phyloP scores from a whole-genome alignment of 1,284 basidiomycete species.

The Malassezia yamatoensis region DNA sequence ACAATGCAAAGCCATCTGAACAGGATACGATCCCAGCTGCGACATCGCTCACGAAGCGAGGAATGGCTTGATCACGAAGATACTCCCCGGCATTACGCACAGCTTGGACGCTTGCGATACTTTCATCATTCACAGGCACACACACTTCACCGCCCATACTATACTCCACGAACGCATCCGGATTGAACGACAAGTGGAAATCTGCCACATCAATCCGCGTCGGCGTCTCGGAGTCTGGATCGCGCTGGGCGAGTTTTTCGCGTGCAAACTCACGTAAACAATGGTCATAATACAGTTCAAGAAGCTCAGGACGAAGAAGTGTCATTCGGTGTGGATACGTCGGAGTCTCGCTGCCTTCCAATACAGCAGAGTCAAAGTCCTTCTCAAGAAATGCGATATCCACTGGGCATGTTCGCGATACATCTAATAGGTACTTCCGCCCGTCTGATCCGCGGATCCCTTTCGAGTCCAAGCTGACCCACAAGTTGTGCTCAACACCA shows the following conservation, averaged over 20 bases:
- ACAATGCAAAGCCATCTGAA: conserved; percentile 53
- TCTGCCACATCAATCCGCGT: conserved; percentile 43
- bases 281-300: conserved; percentile 54
- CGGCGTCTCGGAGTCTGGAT: conserved; percentile 19
- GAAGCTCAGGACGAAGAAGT: conserved; percentile 55
- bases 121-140: conserved; percentile 50
- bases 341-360: conserved; percentile 29
- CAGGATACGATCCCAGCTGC: conserved; percentile 50
- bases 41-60: conserved; percentile 51
- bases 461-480: conserved; percentile 55
- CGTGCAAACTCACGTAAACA: conserved; percentile 54
- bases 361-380: conserved; percentile 48
- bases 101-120: conserved; percentile 52
- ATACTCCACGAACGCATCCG: conserved; percentile 54
- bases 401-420: conserved; percentile 53
- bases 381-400: conserved; percentile 56
- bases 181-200: conserved; percentile 55
- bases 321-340: conserved; percentile 54
- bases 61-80: conserved; percentile 52
- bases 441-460: conserved; percentile 55
- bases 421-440: conserved; percentile 54
- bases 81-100: conserved; percentile 54
- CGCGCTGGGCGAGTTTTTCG: conserved; percentile 47
- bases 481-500: conserved; percentile 51
- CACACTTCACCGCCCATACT: conserved; percentile 23